Evolutionary conservation across 1,284 basidiomycete species (phyloP).

Genomic region (Marasmius sp.): DNA sequence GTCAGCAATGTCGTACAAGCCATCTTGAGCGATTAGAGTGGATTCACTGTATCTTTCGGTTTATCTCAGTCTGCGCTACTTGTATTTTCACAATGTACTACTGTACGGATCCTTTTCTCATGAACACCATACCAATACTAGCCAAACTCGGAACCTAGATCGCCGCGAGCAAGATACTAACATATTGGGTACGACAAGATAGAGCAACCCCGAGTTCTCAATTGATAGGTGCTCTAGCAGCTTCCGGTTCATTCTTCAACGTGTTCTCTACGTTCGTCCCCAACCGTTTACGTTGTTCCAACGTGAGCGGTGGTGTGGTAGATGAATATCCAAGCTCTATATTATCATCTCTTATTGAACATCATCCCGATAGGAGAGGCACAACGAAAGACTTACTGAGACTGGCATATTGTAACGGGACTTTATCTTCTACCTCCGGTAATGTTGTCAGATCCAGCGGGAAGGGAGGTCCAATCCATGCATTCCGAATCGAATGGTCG

Average conservation of each 20-base stretch:
- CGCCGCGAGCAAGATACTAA: background rate
- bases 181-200: background rate
- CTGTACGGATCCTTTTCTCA: too few species aligned
- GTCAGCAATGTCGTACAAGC: conserved; percentile 94
- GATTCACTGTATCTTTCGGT: background rate
- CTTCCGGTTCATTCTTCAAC: conserved; percentile 50
- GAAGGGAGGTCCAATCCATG: conserved; percentile 72
- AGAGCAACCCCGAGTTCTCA: conserved; percentile 5
- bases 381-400: conserved; percentile 46
- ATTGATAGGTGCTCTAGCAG: conserved; percentile 46
- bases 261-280: conserved; percentile 48
- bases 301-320: conserved; percentile 34
- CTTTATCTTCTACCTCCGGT: conserved; percentile 44
- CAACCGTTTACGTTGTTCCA: conserved; percentile 48
- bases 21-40: conserved; percentile 67
- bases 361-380: background rate
- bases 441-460: conserved; percentile 62
- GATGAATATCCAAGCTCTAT: conserved; percentile 58
- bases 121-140: too few species aligned
- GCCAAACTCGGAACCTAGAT: too few species aligned
- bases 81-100: background rate
- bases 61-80: background rate
- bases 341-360: background rate
- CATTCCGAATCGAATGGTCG: conserved; percentile 64
- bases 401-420: conserved; percentile 71